Evolutionary conservation across 2,329 filamentous ascomycete species (phyloP), one percentile per base, ranked within the genome.

Genomic region (Aureobasidium sp.): DNA sequence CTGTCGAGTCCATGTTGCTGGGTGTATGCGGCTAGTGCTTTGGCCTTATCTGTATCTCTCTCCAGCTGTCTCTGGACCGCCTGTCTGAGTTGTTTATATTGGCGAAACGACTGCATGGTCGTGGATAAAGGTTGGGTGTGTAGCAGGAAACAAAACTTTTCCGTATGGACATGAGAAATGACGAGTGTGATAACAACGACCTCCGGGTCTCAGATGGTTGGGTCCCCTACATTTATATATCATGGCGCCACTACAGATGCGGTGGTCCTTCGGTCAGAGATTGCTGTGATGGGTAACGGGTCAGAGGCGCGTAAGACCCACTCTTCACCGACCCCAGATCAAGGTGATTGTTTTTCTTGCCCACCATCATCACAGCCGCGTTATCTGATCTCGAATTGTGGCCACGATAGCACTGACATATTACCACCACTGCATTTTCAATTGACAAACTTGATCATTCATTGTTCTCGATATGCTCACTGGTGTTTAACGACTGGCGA

Each of bases 41-140:
- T 59, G 44, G 60, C 52, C 45, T 52, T 54, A 25, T 45, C 50
- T 29, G 25, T 21, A n/a, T 61, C 49, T 6, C 53, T 49, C 25
- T 53, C 45, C 27, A 59, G 16, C 42, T 58, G 57, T 30, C 53
- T 47, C 21, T 62, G 41, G 8, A 62, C 44, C 3, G 52, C 45
- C 32, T 59, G 41, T 6, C 47, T 45, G 25, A 64, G 53, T 47
- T 53, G 59, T 13, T 54, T 47, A 30, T 52, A 59, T 29, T 62
- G 54, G n/a, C 55, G 45, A 36, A 58, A 58, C 16, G 59, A 64
- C 45, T 41, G 41, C 57, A 64, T 64, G 41, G 41, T 48, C 32
- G 44, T 54, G 42, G 5, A 6, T 32, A 9, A 15, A 42, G 16
- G 29, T 50, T 32, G 9, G 21, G 21, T 27, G 44, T 49, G n/a